Evolutionary conservation across 805 yeast species (phyloP), one percentile per base, ranked within the genome.

Genomic region (Ogataea siamensis): DNA sequence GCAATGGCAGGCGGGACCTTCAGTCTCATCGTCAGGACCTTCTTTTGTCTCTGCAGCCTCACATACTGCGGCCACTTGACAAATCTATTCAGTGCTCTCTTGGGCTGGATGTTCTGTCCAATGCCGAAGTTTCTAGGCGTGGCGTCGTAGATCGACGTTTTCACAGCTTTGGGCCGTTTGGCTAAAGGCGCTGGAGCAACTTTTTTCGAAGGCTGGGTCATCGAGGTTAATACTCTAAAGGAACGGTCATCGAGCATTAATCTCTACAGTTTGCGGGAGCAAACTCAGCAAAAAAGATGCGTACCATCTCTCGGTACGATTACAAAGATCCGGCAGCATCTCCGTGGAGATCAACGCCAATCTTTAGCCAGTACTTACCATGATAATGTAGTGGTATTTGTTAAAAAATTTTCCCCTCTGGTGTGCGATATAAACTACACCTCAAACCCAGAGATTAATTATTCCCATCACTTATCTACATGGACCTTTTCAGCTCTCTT

Each of bases 1-100:
- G 98, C 80, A 67, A 91, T 82, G 54, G 98, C 84, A 66, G 99
- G 99, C 58, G 99, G 99, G 67, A 91, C 99, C 84, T 93, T 91
- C 68, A 91, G 80, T 83, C 99, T 89, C 72, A 89, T 70, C 62
- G 82, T 75, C 70, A 91, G 79, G 70, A 91, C 84, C 82, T 91
- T 91, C 84, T 83, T 93, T 76, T 93, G 98, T 81, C 99, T 89
- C 79, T 91, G 99, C 60, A 93, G 78, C 76, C 95, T 87, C 58
- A 91, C 94, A 70, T 91, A 88, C 74, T 84, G 93, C 67, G 99
- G 99, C 99, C 99, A 93, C 74, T 85, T 93, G 67, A 91, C 98
- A 70, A 86, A 89, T 74, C 98, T 88, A 48, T 95, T 76, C 67
- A 93, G 80, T 83, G 93, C 87, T 75, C 91, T 83, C 79, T 83